phyloP scores from a whole-genome alignment of 2,329 filamentous ascomycete species.

The Zymoseptoria ardabiliae region DNA sequence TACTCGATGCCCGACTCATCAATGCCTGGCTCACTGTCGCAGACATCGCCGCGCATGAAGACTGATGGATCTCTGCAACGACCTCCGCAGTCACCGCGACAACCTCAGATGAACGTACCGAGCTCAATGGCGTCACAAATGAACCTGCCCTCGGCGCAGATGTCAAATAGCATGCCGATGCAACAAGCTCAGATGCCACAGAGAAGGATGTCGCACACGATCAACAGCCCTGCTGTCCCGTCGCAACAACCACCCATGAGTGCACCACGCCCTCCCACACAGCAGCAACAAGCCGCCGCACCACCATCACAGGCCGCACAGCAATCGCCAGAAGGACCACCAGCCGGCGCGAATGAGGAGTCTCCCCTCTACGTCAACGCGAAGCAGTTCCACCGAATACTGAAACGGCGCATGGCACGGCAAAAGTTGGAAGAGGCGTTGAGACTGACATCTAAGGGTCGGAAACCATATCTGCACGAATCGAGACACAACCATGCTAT shows the following conservation, averaged over 20 bases:
- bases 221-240: conserved; percentile 58
- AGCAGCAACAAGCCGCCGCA: conserved; percentile 49
- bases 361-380: conserved; percentile 96
- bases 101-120: conserved; percentile 52
- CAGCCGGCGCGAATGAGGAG: conserved; percentile 67
- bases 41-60: conserved; percentile 73
- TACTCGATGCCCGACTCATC: conserved; percentile 63
- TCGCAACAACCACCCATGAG: conserved; percentile 38
- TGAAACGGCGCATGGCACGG: conserved; percentile 86
- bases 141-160: conserved; percentile 47
- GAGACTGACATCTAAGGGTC: conserved; percentile 84
- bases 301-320: conserved; percentile 44
- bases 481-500: conserved; percentile 97
- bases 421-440: conserved; percentile 91
- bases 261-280: conserved; percentile 68
- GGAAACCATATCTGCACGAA: conserved; percentile 95
- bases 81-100: conserved; percentile 66
- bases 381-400: conserved; percentile 95
- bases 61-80: conserved; percentile 47
- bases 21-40: conserved; percentile 56
- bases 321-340: conserved; percentile 67
- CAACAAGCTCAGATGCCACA: conserved; percentile 26
- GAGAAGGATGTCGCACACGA: conserved; percentile 65
- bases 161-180: conserved; percentile 40
- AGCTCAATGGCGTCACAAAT: conserved; percentile 40